Conservation (phyloP, 225 moss, liverwort and hornwort genomes). For the Pleurozium schreberi region DNA sequence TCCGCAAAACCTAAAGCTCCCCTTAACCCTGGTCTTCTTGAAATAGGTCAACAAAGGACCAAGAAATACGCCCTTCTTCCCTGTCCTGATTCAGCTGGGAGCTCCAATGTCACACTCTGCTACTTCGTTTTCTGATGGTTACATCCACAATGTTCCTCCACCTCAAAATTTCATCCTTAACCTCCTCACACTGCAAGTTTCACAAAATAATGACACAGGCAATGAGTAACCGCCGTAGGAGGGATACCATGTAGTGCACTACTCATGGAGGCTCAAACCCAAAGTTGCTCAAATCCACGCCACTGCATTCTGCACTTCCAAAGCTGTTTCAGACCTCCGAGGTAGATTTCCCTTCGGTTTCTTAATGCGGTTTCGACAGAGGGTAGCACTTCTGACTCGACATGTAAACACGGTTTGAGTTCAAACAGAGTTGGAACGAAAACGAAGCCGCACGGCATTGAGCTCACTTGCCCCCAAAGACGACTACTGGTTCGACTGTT, state of each 20-base stretch:
- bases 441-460: neutral
- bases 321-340: neutral
- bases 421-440: neutral
- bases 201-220: neutral
- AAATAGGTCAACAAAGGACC: neutral
- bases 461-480: neutral
- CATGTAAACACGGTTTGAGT: neutral
- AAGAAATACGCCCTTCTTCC: neutral
- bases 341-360: neutral
- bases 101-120: neutral
- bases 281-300: neutral
- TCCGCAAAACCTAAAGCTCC: neutral
- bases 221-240: neutral
- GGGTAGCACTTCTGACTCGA: no score
- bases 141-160: neutral
- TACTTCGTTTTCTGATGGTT: neutral
- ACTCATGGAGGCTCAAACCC: neutral
- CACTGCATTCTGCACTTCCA: neutral
- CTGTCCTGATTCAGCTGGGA: neutral
- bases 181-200: neutral
- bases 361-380: neutral
- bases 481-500: neutral
- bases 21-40: neutral
- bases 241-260: neutral
- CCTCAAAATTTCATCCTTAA: neutral